Evolutionary conservation across 352 stramenopile species (phyloP).

Genomic region (Phytophthora cactorum): DNA sequence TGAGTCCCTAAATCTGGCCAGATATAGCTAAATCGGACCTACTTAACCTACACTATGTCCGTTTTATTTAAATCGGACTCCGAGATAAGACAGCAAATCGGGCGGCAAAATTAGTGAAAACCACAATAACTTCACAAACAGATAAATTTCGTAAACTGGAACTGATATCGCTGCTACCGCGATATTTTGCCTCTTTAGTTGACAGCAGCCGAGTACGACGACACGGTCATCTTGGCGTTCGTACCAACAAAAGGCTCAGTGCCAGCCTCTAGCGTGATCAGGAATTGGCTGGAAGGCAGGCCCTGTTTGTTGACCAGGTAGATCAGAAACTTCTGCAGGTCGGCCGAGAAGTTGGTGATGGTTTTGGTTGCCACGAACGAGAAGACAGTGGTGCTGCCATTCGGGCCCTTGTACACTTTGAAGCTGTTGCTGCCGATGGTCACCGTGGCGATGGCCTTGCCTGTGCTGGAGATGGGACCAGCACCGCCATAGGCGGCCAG

Average conservation of each 20-base stretch:
- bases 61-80: too few relatives aligned
- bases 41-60: too few relatives aligned
- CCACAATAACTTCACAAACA: too few relatives aligned
- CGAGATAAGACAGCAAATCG: too few relatives aligned
- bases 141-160: too few relatives aligned
- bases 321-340: conserved; percentile 35
- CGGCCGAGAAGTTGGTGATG: conserved; percentile 35
- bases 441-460: conserved; percentile 30
- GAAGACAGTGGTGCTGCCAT: conserved; percentile 39
- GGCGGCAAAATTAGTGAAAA: too few relatives aligned
- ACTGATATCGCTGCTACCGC: too few relatives aligned
- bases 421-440: conserved; percentile 31
- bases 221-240: conserved; percentile 41
- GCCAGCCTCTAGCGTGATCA: conserved; percentile 36
- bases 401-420: conserved; percentile 38
- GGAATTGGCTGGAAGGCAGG: conserved; percentile 36
- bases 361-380: conserved; percentile 38
- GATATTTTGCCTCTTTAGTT: conserved; percentile 11
- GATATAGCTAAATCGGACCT: too few relatives aligned
- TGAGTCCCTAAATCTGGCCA: too few relatives aligned
- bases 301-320: conserved; percentile 35
- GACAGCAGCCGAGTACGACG: conserved; percentile 33
- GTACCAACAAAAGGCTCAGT: conserved; percentile 39
- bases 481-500: conserved; percentile 36
- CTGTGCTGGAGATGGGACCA: conserved; percentile 38